Conservation (phyloP, 2,329 filamentous ascomycete genomes). For the Podosphaera aphanis region DNA sequence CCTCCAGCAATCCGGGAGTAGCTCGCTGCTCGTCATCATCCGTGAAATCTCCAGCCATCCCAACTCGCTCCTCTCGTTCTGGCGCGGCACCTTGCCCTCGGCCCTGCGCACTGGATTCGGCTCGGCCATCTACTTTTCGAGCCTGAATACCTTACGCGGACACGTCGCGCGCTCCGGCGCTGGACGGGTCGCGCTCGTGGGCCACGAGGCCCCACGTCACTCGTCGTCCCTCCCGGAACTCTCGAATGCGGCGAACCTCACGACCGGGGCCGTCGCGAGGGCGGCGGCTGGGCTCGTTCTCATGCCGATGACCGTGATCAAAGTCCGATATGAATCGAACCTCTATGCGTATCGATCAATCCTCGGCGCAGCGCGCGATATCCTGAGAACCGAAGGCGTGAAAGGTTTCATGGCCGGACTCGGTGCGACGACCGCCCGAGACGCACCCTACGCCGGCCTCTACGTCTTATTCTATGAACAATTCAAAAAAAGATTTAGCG, state of each 20-base stretch:
- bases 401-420: slow-evolving; percentile 84
- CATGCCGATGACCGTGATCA: slow-evolving; percentile 91
- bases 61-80: slow-evolving; percentile 43
- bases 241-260: slow-evolving; percentile 62
- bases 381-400: slow-evolving; percentile 46
- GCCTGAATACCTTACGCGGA: slow-evolving; percentile 63
- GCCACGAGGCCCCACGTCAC: slow-evolving; percentile 11
- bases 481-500: slow-evolving; percentile 37
- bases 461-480: slow-evolving; percentile 91
- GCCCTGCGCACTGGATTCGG: slow-evolving; percentile 85
- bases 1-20: slow-evolving; percentile 62
- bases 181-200: slow-evolving; percentile 15
- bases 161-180: slow-evolving; percentile 27
- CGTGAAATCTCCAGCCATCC: slow-evolving; percentile 45
- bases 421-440: slow-evolving; percentile 74
- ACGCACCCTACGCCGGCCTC: slow-evolving; percentile 88
- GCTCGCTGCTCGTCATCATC: slow-evolving; percentile 45
- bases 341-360: slow-evolving; percentile 68
- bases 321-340: slow-evolving; percentile 82
- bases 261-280: slow-evolving; percentile 63
- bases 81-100: slow-evolving; percentile 80
- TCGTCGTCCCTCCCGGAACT: slow-evolving; percentile 64
- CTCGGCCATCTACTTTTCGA: slow-evolving; percentile 81
- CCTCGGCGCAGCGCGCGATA: slow-evolving; percentile 47
- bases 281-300: slow-evolving; percentile 73